A percentile compares a stretch with the other conserved stretches of the same genome.
Evolutionary conservation across 2,329 filamentous ascomycete genomes (phyloP).

Genomic region (Endocalyx cinctus): DNA sequence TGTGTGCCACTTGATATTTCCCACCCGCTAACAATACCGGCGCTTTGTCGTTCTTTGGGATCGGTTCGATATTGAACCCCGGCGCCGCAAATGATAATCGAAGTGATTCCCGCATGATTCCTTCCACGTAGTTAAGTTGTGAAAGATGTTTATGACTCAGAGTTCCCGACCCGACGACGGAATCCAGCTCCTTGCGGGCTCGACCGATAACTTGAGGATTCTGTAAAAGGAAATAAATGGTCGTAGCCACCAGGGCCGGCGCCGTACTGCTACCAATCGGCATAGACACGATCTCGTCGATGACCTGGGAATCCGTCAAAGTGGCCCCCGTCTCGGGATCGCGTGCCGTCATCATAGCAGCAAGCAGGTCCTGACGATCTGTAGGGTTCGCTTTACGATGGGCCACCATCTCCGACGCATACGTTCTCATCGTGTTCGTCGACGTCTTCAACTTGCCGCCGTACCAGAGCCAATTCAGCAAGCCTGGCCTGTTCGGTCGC

Average conservation of each 20-base stretch:
- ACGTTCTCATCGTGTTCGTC: slow-evolving; percentile 50
- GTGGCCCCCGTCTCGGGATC: slow-evolving; percentile 58
- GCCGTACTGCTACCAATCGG: slow-evolving; percentile 53
- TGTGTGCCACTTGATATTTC: slow-evolving; percentile 44
- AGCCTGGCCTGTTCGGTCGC: slow-evolving; percentile 45
- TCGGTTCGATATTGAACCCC: slow-evolving; percentile 49
- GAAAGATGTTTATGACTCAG: slow-evolving; percentile 44
- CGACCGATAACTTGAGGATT: slow-evolving; percentile 43
- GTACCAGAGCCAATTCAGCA: slow-evolving; percentile 50
- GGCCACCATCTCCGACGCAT: slow-evolving; percentile 53
- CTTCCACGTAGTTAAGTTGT: slow-evolving; percentile 50
- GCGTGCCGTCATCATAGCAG: slow-evolving; percentile 52
- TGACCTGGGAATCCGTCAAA: slow-evolving; percentile 55
- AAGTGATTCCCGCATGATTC: slow-evolving; percentile 49
- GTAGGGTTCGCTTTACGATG: slow-evolving; percentile 48
- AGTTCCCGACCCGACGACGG: slow-evolving; percentile 41
- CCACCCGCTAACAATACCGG: slow-evolving; percentile 44
- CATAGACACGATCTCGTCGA: slow-evolving; percentile 67
- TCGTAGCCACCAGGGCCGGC: slow-evolving; percentile 38
- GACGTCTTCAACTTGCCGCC: slow-evolving; percentile 49
- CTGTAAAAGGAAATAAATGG: slow-evolving; percentile 47
- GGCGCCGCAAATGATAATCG: slow-evolving; percentile 51
- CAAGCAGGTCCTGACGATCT: slow-evolving; percentile 56
- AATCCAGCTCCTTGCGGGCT: slow-evolving; percentile 51
- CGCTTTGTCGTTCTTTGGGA: slow-evolving; percentile 34